Evolutionary conservation across 441 rosid genomes (phyloP).

Genomic region (Populus hybrid): DNA sequence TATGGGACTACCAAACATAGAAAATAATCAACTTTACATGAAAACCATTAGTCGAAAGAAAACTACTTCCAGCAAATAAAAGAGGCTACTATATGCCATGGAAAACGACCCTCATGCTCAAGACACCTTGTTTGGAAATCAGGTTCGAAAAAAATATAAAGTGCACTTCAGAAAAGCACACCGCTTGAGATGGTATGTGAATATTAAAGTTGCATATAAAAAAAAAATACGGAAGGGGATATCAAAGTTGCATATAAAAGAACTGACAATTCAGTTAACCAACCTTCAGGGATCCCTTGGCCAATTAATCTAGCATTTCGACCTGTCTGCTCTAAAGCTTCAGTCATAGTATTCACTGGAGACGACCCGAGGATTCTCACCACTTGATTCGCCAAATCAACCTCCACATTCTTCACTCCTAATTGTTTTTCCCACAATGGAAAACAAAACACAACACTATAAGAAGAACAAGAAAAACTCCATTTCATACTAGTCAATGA

Average conservation of each 20-base stretch:
- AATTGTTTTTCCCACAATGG: slow-evolving; percentile 3
- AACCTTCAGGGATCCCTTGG: slow-evolving; percentile 92
- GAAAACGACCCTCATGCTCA: background rate
- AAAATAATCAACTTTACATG: too few relatives aligned
- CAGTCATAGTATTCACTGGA: slow-evolving; percentile 62
- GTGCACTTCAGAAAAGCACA: background rate
- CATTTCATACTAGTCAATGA: background rate
- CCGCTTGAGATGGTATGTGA: background rate
- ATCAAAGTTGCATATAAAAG: background rate
- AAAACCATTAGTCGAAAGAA: too few relatives aligned
- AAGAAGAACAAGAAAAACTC: background rate
- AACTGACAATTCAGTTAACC: slow-evolving; percentile 12
- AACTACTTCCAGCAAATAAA: too few relatives aligned
- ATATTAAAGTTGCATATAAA: background rate
- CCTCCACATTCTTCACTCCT: slow-evolving; percentile 88
- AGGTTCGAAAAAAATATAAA: background rate
- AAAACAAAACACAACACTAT: background rate
- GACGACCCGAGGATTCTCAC: slow-evolving; percentile 74
- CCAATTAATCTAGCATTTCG: slow-evolving; percentile 83
- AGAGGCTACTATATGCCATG: background rate
- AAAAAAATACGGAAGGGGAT: background rate
- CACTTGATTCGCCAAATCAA: slow-evolving; percentile 75
- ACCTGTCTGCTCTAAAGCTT: slow-evolving; percentile 84
- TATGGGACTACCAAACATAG: too few relatives aligned
- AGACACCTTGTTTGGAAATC: background rate